These are phyloP conservation scores for Blakeslea trispora DNA, from an alignment of 371 early-diverging fungal genomes.

Conservation along the genomic window DNA sequence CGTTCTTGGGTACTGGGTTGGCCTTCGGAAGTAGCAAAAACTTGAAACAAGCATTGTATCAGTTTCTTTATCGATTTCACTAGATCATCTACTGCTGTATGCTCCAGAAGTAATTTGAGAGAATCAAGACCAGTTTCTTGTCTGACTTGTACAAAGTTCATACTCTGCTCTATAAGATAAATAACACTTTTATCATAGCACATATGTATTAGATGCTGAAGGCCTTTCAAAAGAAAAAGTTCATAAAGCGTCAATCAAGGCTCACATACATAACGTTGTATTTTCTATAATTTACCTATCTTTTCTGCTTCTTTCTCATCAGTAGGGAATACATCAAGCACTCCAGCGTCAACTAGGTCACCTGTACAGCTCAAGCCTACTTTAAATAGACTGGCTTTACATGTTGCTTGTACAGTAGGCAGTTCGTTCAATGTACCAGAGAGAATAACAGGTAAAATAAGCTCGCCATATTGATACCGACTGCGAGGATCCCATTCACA, in stretches of 20 bases:
- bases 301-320: slow-evolving; percentile 8
- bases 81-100: slow-evolving; percentile 18
- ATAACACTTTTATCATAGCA: slow-evolving; percentile 25
- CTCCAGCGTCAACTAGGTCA: slow-evolving; percentile 33
- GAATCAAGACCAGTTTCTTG: slow-evolving; percentile 21
- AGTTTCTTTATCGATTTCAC: slow-evolving; percentile 19
- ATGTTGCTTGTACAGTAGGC: slow-evolving; percentile 16
- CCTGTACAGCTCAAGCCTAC: slow-evolving; percentile 22
- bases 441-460: slow-evolving; percentile 29
- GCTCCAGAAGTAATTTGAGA: slow-evolving; percentile 19
- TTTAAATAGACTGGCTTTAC: slow-evolving; percentile 13
- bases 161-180: slow-evolving; percentile 19
- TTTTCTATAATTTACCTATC: slow-evolving; percentile 11
- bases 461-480: slow-evolving; percentile 34
- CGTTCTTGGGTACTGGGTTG: background rate
- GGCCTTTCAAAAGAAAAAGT: slow-evolving; percentile 13
- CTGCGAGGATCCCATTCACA: slow-evolving; percentile 30
- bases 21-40: slow-evolving; percentile 2
- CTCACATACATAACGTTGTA: slow-evolving; percentile 1
- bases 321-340: slow-evolving; percentile 14
- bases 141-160: slow-evolving; percentile 24
- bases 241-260: background rate
- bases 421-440: slow-evolving; percentile 32
- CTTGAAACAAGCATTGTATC: slow-evolving; percentile 11
- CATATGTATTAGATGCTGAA: slow-evolving; percentile 35